Conservation (phyloP, 495 filamentous ascomycete species). For the Talaromyces thailandensis region DNA sequence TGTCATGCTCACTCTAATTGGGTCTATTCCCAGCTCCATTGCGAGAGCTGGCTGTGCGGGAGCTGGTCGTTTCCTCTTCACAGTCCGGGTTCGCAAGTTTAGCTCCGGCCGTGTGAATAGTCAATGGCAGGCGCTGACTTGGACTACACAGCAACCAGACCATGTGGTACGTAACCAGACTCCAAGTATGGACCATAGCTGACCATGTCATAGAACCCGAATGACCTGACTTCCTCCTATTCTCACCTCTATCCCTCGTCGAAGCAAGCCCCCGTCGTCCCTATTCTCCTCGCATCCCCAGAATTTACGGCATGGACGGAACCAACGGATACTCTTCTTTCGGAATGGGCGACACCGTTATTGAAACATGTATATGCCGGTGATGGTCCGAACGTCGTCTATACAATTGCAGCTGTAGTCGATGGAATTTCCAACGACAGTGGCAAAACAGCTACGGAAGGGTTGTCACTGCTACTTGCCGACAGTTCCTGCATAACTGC, state of each 20-base stretch:
- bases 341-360: constrained; percentile 20
- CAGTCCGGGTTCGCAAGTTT: background rate
- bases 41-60: background rate
- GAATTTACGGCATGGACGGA: constrained; percentile 34
- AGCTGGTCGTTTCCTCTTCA: background rate
- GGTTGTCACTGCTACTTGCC: constrained; percentile 25
- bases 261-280: constrained; percentile 11
- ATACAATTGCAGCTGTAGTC: constrained; percentile 27
- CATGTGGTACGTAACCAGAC: background rate
- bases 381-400: constrained; percentile 8
- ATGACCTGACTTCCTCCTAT: constrained; percentile 5
- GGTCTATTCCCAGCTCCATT: background rate
- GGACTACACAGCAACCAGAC: background rate
- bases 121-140: constrained; percentile 1
- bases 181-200: background rate
- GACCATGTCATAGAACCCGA: constrained; percentile 16
- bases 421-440: constrained; percentile 23
- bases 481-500: constrained; percentile 19
- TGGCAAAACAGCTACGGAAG: constrained; percentile 16
- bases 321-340: constrained; percentile 20
- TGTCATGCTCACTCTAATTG: background rate
- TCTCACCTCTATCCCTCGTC: constrained; percentile 6
- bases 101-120: background rate
- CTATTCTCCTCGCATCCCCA: constrained; percentile 30
- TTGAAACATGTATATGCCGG: constrained; percentile 4